phyloP scores from a whole-genome alignment of 352 stramenopile species.

The Globisporangium echinulatum region DNA sequence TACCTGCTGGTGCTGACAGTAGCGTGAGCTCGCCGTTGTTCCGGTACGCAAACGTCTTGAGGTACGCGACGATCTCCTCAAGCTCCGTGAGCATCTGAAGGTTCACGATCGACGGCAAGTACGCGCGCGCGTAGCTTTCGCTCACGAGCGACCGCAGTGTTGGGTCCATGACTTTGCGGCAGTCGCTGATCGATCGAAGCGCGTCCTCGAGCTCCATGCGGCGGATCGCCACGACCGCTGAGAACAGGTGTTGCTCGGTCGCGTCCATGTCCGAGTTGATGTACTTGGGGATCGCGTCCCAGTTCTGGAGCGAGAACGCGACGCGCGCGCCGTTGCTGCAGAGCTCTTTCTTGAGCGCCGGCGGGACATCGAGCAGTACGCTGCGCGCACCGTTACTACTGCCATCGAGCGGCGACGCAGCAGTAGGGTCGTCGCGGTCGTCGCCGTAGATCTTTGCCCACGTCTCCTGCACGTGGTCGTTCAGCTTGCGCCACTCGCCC shows the following conservation, averaged over 20 bases:
- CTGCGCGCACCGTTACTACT: not conserved
- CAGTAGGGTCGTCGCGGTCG: conserved; percentile 18
- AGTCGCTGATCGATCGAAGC: conserved; percentile 89
- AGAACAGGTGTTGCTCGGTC: conserved; percentile 78
- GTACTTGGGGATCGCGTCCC: conserved; percentile 78
- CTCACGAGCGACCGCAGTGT: conserved; percentile 96
- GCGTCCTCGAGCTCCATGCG: conserved; percentile 91
- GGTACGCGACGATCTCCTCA: conserved; percentile 84
- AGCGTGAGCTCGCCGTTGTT: conserved; percentile 78
- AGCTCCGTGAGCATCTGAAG: conserved; percentile 97
- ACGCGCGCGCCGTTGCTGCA: conserved; percentile 78
- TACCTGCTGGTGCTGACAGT: conserved; percentile 27
- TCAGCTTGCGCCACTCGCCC: conserved; percentile 95
- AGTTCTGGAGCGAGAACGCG: conserved; percentile 81
- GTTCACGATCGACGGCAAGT: conserved; percentile 95
- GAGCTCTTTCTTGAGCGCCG: conserved; percentile 78
- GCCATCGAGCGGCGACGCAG: not conserved
- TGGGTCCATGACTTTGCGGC: conserved; percentile 93
- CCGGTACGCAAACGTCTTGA: conserved; percentile 72
- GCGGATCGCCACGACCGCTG: conserved; percentile 93
- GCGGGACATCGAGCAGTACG: conserved; percentile 59
- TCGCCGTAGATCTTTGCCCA: conserved; percentile 85
- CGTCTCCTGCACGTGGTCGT: conserved; percentile 88
- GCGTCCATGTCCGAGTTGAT: conserved; percentile 87
- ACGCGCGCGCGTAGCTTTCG: conserved; percentile 96